These are phyloP conservation scores for Oryza glaberrima DNA, from an alignment of 176 grass and related monocot genomes.

Conservation along the genomic window DNA sequence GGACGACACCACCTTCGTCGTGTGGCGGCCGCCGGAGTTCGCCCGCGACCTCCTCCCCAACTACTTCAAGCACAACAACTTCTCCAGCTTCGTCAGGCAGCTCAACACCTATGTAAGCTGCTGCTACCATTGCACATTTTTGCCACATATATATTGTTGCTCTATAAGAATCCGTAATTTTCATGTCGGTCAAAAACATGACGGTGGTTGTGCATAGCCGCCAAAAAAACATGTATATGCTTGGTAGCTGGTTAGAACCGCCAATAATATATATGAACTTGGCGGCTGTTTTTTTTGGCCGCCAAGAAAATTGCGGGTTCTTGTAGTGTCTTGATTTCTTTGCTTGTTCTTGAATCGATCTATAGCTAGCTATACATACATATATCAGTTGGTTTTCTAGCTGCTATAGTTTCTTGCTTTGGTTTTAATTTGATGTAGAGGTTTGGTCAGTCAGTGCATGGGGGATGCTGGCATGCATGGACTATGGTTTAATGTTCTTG, in stretches of 20 bases:
- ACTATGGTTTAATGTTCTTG: background rate
- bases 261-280: too few species aligned
- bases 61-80: conserved; percentile 99
- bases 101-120: conserved; percentile 96
- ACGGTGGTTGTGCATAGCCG: too few species aligned
- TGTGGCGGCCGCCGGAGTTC: conserved; percentile 90
- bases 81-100: conserved; percentile 98
- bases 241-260: too few species aligned
- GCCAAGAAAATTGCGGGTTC: too few species aligned
- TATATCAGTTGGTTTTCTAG: too few species aligned
- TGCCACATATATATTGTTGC: background rate
- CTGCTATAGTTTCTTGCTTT: background rate
- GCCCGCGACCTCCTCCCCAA: conserved; percentile 87
- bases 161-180: too few species aligned
- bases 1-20: conserved; percentile 87
- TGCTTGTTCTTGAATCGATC: background rate
- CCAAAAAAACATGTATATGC: too few species aligned
- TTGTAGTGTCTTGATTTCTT: too few species aligned
- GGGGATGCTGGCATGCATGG: background rate
- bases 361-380: too few species aligned
- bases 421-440: background rate
- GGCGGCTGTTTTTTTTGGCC: too few species aligned
- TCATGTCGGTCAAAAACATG: too few species aligned
- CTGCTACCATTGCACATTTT: background rate
- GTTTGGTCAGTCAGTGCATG: conserved; percentile 1